phyloP scores from a whole-genome alignment of 2,329 filamentous ascomycete genomes.

The Fusarium siculi region DNA sequence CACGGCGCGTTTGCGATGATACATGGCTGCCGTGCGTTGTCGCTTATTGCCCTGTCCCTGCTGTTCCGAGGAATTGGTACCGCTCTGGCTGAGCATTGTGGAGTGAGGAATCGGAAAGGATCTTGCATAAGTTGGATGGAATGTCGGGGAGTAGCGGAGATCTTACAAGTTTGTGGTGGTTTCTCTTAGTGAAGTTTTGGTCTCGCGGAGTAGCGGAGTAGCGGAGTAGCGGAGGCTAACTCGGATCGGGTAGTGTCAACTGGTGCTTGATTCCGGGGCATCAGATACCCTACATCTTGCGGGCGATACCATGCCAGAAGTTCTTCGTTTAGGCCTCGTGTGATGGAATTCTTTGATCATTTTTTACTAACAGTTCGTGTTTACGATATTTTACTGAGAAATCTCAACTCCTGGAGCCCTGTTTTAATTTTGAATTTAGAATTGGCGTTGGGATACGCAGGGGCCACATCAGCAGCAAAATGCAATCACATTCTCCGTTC shows the following conservation, averaged over 20 bases:
- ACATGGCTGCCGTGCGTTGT: background rate
- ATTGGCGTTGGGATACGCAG: no score
- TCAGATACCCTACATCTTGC: background rate
- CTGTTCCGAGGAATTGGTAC: background rate
- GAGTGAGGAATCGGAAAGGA: background rate
- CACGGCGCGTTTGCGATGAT: constrained; percentile 8
- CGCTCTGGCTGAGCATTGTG: background rate
- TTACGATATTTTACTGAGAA: background rate
- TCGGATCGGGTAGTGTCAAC: background rate
- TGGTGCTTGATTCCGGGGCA: background rate
- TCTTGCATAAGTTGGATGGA: background rate
- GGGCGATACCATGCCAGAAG: no score
- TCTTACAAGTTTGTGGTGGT: background rate
- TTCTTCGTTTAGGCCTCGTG: background rate
- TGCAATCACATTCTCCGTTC: no score
- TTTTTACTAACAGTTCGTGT: background rate
- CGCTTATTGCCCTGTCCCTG: background rate
- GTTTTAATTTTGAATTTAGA: background rate
- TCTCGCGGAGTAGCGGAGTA: background rate
- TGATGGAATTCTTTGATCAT: background rate
- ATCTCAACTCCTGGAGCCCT: background rate
- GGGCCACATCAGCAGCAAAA: no score
- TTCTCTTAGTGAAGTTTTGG: accelerated
- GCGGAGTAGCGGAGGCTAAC: background rate
- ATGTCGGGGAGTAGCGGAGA: constrained; percentile 1